These are phyloP conservation scores for Spirogloea muscicola DNA, from an alignment of 139 green algal genomes.

Conservation along the genomic window DNA sequence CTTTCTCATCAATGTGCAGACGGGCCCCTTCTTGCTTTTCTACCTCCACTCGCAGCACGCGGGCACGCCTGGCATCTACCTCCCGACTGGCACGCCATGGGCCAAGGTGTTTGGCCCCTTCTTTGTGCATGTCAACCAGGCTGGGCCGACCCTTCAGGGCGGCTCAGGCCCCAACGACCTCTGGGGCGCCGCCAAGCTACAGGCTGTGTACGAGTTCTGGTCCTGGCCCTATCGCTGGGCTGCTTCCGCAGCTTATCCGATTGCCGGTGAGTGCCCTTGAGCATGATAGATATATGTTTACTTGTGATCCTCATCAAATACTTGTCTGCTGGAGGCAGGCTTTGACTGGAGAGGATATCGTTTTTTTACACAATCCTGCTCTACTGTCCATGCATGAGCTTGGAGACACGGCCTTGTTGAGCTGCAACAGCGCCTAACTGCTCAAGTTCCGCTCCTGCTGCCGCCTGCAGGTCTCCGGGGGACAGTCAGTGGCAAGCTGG, in stretches of 20 bases:
- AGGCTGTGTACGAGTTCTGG: constrained; percentile 12
- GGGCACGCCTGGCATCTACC: constrained; percentile 2
- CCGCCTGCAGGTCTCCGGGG: constrained; percentile 4
- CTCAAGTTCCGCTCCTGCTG: too few relatives aligned
- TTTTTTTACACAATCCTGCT: too few relatives aligned
- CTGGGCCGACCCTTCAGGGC: background rate
- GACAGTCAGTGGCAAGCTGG: background rate
- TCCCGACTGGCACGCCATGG: background rate
- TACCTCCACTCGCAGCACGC: constrained; percentile 26
- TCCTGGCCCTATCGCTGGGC: constrained; percentile 24
- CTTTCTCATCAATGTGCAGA: background rate
- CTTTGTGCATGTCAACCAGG: constrained; percentile 12
- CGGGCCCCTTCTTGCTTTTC: constrained; percentile 26
- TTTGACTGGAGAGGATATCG: too few relatives aligned
- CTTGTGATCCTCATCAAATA: too few relatives aligned
- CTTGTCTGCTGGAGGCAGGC: too few relatives aligned
- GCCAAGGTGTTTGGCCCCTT: constrained; percentile 25
- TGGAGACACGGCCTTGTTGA: too few relatives aligned
- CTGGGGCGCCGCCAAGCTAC: background rate
- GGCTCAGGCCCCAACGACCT: too few relatives aligned
- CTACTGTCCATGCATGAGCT: too few relatives aligned
- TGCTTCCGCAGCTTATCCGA: too few relatives aligned
- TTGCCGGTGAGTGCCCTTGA: too few relatives aligned
- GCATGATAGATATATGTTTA: too few relatives aligned
- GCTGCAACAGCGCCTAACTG: too few relatives aligned